Conservation (phyloP, 352 stramenopile species). For the Sclerospora graminicola region DNA sequence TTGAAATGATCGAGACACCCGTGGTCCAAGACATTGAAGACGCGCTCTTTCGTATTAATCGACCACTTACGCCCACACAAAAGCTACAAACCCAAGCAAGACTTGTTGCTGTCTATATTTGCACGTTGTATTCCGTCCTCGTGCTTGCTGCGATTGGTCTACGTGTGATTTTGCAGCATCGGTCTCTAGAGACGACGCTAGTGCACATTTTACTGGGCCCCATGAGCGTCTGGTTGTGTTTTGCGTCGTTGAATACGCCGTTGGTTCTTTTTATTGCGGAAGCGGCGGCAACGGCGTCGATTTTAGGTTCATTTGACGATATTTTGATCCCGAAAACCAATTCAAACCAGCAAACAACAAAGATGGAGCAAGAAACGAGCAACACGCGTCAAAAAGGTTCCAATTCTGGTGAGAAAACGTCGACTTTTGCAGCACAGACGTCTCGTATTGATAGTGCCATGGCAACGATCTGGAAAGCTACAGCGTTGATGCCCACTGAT, state of each 20-base stretch:
- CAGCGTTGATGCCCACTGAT: constrained; percentile 26
- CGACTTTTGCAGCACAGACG: background rate
- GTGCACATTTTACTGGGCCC: constrained; percentile 59
- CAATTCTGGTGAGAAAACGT: constrained; percentile 6
- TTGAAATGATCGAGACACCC: constrained; percentile 76
- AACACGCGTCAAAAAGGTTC: background rate
- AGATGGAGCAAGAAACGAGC: background rate
- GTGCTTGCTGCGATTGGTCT: constrained; percentile 57
- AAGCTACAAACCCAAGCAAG: constrained; percentile 58
- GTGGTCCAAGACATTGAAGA: constrained; percentile 72
- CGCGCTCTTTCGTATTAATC: constrained; percentile 62
- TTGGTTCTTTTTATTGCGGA: constrained; percentile 73
- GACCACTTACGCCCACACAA: constrained; percentile 62
- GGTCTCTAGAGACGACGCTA: constrained; percentile 53
- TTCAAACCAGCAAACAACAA: constrained; percentile 3
- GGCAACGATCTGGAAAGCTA: constrained; percentile 21
- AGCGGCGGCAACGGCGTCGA: constrained; percentile 54
- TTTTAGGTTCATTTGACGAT: constrained; percentile 66
- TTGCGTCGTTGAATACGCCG: constrained; percentile 74
- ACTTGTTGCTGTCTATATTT: constrained; percentile 46
- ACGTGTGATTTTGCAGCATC: constrained; percentile 56
- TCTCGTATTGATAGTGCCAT: constrained; percentile 22
- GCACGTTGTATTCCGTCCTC: constrained; percentile 53
- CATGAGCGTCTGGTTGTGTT: constrained; percentile 80
- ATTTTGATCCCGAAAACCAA: constrained; percentile 30